Conservation (phyloP, 306 rosid species). For the Rubus parviflorus region DNA sequence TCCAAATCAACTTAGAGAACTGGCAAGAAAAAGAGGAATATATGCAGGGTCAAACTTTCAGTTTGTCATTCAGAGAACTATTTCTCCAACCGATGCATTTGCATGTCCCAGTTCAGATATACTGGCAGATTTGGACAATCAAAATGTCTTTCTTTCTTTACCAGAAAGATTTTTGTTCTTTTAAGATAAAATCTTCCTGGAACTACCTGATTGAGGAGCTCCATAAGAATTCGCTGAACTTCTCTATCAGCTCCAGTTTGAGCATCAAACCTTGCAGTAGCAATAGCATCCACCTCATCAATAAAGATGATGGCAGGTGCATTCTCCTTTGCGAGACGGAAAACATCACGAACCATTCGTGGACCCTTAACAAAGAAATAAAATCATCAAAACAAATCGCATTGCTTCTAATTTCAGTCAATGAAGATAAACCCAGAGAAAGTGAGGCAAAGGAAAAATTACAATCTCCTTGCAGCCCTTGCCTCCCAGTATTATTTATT, state of each 20-base stretch:
- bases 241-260: constrained; percentile 99
- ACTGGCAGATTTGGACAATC: neutral
- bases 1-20: neutral
- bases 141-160: neutral
- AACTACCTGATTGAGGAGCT: constrained; percentile 90
- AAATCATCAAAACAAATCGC: neutral
- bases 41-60: neutral
- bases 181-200: neutral
- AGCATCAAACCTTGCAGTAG: constrained; percentile 98
- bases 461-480: neutral
- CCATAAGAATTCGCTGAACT: constrained; percentile 99
- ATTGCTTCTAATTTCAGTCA: neutral
- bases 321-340: constrained; percentile 98
- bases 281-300: constrained; percentile 98
- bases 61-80: neutral
- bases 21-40: neutral
- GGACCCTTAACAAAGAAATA: constrained; percentile 61
- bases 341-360: constrained; percentile 96
- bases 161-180: neutral
- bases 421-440: neutral
- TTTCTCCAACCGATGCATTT: neutral
- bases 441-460: neutral
- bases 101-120: neutral
- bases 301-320: constrained; percentile 99
- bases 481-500: neutral